phyloP scores from a whole-genome alignment of 2,329 filamentous ascomycete species.

The Ophiocordyceps polyrhachis-furcata region DNA sequence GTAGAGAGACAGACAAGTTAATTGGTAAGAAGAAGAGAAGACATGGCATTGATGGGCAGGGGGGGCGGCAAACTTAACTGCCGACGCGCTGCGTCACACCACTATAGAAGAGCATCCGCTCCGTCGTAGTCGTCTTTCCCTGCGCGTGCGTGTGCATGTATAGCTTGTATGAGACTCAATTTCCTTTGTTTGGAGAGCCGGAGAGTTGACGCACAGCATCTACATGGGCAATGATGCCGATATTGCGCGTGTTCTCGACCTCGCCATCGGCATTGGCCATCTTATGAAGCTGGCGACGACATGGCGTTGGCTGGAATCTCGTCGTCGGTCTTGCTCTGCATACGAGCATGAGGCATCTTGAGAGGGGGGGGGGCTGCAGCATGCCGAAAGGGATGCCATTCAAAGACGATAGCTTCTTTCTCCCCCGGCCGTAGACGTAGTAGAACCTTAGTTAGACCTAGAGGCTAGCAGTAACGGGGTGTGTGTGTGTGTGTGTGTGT shows the following conservation, averaged over 20 bases:
- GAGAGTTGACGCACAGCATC: conserved; percentile 47
- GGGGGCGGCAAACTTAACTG: conserved; percentile 13
- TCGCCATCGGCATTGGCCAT: conserved; percentile 3
- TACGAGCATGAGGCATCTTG: neutral
- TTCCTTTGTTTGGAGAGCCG: neutral
- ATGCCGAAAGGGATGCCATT: neutral
- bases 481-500: neutral
- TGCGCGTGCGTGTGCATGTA: conserved; percentile 11
- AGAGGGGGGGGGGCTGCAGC: neutral
- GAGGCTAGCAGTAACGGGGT: too few relatives aligned
- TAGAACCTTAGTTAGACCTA: too few relatives aligned
- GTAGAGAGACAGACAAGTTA: conserved; percentile 17
- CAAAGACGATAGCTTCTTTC: neutral
- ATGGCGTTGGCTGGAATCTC: neutral
- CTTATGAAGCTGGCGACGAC: conserved; percentile 1
- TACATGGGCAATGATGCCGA: conserved; percentile 96
- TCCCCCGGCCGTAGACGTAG: too few relatives aligned
- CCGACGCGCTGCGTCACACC: conserved; percentile 76
- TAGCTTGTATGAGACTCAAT: neutral
- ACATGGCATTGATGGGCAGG: too few relatives aligned
- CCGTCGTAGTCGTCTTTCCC: conserved; percentile 95
- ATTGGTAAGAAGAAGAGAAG: neutral
- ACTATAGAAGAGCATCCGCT: conserved; percentile 97
- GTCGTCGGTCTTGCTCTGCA: neutral
- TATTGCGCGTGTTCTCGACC: conserved; percentile 56